phyloP scores from a whole-genome alignment of 2,329 filamentous ascomycete genomes.

The Akanthomyces uredinophilus region DNA sequence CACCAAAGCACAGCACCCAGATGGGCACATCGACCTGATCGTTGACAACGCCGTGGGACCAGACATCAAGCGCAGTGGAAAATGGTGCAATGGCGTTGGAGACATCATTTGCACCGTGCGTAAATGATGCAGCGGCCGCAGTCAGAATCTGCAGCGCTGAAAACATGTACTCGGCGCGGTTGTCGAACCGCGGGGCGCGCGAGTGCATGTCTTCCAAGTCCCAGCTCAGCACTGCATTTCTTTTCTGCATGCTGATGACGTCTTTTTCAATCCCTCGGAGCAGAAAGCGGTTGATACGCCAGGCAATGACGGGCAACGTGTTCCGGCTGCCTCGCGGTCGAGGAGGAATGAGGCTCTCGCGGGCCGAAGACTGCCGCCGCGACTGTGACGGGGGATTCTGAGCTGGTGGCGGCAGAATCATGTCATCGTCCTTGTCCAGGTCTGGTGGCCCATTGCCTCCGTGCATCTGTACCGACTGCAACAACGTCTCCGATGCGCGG shows the following conservation, averaged over 20 bases:
- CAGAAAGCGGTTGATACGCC: constrained; percentile 35
- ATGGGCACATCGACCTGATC: constrained; percentile 37
- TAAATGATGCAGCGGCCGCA: constrained; percentile 51
- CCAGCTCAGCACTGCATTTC: constrained; percentile 42
- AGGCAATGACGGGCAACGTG: constrained; percentile 34
- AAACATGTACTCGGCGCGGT: constrained; percentile 48
- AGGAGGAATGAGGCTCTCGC: constrained; percentile 25
- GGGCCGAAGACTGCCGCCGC: constrained; percentile 5
- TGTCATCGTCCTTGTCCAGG: constrained; percentile 27
- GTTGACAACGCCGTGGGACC: constrained; percentile 35
- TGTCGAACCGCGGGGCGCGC: constrained; percentile 45
- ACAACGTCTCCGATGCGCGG: constrained; percentile 29
- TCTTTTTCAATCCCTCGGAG: constrained; percentile 46
- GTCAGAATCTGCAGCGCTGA: constrained; percentile 44
- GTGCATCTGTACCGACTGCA: constrained; percentile 29
- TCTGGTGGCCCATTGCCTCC: constrained; percentile 20
- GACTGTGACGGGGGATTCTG: constrained; percentile 14
- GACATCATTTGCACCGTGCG: constrained; percentile 53
- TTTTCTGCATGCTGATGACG: constrained; percentile 41
- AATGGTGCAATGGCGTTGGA: constrained; percentile 48
- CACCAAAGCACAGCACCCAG: constrained; percentile 47
- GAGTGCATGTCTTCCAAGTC: constrained; percentile 45
- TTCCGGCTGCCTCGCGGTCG: constrained; percentile 36
- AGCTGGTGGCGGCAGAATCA: constrained; percentile 29
- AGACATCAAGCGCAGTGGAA: constrained; percentile 47